Evolutionary conservation across 805 yeast species (phyloP), one percentile per base, ranked within the genome.

Genomic region (Naumovozyma castellii): DNA sequence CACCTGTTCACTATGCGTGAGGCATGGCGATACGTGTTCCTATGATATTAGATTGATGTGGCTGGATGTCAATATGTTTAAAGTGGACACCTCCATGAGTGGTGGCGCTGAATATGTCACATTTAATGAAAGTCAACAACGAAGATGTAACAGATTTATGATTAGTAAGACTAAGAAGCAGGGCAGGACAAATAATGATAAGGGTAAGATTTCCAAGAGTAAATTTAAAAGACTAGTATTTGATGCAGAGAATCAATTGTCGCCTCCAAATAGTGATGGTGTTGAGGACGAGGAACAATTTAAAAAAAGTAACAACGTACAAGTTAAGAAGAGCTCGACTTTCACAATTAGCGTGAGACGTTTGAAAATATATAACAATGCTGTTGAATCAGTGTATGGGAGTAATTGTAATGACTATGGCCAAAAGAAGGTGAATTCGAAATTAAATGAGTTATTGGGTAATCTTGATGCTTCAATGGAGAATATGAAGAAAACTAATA

Each of bases 311-410:
- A 22, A 22, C 9, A 10, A 6, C 10, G 6, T 22, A 6, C 10
- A 10, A 6, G 10, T 6, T 6, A 22, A 22, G 27, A 45, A 43
- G 12, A 33, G 35, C 18, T 41, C 42, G n/a, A 44, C 44, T 3
- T 57, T 51, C 37, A 56, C 62, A 2, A 50, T 56, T 10, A 59
- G 62, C 42, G 51, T 56, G 5, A 48, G 64, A 36, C 44, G 62
- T 29, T 49, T 57, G 15, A 53, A 50, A 41, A 49, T 56, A 13
- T 59, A 59, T 41, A 49, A 59, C 25, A 57, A 57, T 34, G 51
- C 47, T 2, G 42, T 54, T 8, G 40, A 35, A 10, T 50, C 56
- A 25, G 56, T 57, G 3, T 54, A 47, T 31, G 55, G 55, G 13
- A 16, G 15, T 5, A n/a, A 17, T 2, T 15, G 29, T 3, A 18